phyloP scores from a whole-genome alignment of 2,329 filamentous ascomycete genomes.

The Colletotrichum siamense region DNA sequence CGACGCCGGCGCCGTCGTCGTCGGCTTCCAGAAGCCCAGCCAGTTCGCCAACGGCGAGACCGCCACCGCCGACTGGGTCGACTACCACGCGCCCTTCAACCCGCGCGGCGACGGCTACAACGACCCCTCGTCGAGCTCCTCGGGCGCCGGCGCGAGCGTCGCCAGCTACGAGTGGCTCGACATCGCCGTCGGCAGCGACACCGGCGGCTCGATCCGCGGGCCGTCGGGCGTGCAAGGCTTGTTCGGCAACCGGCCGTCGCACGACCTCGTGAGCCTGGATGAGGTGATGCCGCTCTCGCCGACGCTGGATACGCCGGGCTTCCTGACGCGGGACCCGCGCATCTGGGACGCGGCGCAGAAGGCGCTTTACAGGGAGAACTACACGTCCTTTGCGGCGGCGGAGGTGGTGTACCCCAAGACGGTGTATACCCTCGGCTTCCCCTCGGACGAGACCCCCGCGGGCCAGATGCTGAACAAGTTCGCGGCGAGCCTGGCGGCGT shows the following conservation, averaged over 20 bases:
- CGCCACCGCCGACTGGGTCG: slow-evolving; percentile 52
- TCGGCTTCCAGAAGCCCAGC: slow-evolving; percentile 51
- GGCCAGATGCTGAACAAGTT: slow-evolving; percentile 31
- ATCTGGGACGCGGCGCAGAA: slow-evolving; percentile 37
- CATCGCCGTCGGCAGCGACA: slow-evolving; percentile 48
- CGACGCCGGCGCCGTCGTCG: slow-evolving; percentile 58
- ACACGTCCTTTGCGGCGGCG: slow-evolving; percentile 28
- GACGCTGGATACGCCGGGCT: slow-evolving; percentile 48
- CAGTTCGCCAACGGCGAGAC: slow-evolving; percentile 47
- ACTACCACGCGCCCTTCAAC: slow-evolving; percentile 45
- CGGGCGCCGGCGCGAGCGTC: slow-evolving; percentile 36
- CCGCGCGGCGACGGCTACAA: slow-evolving; percentile 54
- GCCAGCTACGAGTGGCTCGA: slow-evolving; percentile 51
- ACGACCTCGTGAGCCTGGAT: slow-evolving; percentile 43
- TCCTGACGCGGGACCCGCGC: slow-evolving; percentile 41
- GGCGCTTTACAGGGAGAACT: slow-evolving; percentile 37
- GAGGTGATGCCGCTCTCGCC: slow-evolving; percentile 46
- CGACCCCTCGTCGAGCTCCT: slow-evolving; percentile 45
- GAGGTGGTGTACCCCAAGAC: slow-evolving; percentile 24
- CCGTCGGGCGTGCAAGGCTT: slow-evolving; percentile 47
- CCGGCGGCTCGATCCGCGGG: slow-evolving; percentile 51
- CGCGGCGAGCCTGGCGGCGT: slow-evolving; percentile 28
- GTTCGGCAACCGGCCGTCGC: slow-evolving; percentile 50
- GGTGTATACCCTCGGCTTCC: slow-evolving; percentile 35
- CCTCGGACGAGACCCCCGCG: slow-evolving; percentile 19